Conservation (phyloP, 345 rosid species). For the Iberis pinnata region DNA sequence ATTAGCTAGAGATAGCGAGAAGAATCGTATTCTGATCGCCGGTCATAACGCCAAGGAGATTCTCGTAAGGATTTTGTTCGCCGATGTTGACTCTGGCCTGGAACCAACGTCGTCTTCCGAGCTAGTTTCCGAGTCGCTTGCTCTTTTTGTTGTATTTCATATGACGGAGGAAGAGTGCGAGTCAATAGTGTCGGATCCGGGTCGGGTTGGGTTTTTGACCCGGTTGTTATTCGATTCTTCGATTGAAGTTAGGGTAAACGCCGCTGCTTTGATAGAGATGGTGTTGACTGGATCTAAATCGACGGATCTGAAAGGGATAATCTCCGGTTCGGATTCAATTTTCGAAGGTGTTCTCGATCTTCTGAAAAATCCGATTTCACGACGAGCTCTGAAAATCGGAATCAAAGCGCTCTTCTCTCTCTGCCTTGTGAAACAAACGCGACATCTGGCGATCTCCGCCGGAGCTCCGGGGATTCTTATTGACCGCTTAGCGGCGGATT, state of each 20-base stretch:
- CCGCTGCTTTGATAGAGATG: constrained; percentile 72
- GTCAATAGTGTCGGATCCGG: constrained; percentile 45
- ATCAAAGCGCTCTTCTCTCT: constrained; percentile 72
- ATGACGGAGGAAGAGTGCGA: constrained; percentile 61
- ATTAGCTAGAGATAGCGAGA: constrained; percentile 85
- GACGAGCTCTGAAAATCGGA: constrained; percentile 63
- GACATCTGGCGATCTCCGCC: constrained; percentile 70
- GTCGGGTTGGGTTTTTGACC: constrained; percentile 37
- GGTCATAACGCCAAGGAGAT: constrained; percentile 50
- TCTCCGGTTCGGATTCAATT: constrained; percentile 47
- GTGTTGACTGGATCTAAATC: constrained; percentile 63
- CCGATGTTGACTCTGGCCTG: constrained; percentile 19
- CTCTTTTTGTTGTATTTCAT: constrained; percentile 53
- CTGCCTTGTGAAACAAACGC: constrained; percentile 71
- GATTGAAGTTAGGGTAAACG: constrained; percentile 62
- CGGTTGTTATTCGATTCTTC: constrained; percentile 51
- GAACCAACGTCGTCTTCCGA: constrained; percentile 34
- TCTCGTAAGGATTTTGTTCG: constrained; percentile 40
- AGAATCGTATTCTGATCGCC: constrained; percentile 60
- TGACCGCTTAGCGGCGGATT: constrained; percentile 64
- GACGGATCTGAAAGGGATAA: constrained; percentile 49
- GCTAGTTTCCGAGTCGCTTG: constrained; percentile 56
- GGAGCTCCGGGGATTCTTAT: constrained; percentile 60
- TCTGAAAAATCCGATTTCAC: constrained; percentile 37
- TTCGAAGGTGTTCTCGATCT: constrained; percentile 76